A percentile compares a stretch with the other conserved stretches of the same genome.
These are phyloP conservation scores for Trichoderma harzianum DNA, from an alignment of 2,329 filamentous ascomycete genomes.

Conservation along the genomic window DNA sequence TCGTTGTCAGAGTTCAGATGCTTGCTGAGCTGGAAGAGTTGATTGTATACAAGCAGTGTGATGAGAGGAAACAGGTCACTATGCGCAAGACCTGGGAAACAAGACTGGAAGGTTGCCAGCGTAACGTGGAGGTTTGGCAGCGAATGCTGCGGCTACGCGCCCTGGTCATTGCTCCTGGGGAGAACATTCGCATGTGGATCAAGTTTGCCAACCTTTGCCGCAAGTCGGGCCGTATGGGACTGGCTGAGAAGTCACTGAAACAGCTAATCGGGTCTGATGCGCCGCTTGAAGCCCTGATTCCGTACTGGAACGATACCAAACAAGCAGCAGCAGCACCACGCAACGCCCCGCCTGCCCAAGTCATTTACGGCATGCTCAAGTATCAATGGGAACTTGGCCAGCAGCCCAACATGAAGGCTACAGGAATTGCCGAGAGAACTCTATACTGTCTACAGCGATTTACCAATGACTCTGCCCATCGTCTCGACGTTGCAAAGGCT, in stretches of 20 bases:
- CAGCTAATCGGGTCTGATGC: conserved; percentile 76
- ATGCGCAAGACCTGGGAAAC: conserved; percentile 96
- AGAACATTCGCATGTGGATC: conserved; percentile 99
- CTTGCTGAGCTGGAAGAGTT: conserved; percentile 97
- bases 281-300: conserved; percentile 58
- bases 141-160: conserved; percentile 94
- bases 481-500: conserved; percentile 51
- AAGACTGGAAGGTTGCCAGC: conserved; percentile 88
- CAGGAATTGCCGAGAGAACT: conserved; percentile 51
- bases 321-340: conserved; percentile 29
- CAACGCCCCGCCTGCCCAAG: conserved; percentile 64
- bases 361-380: conserved; percentile 95
- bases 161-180: conserved; percentile 83
- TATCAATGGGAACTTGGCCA: conserved; percentile 90
- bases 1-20: conserved; percentile 99
- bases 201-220: conserved; percentile 98
- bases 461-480: conserved; percentile 56
- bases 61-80: conserved; percentile 81
- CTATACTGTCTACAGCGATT: conserved; percentile 59
- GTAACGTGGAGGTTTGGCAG: conserved; percentile 98
- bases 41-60: conserved; percentile 94
- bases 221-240: conserved; percentile 89
- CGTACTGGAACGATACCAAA: conserved; percentile 51
- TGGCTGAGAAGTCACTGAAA: conserved; percentile 92
- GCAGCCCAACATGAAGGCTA: conserved; percentile 43